These are phyloP conservation scores for Plenodomus biglobosus DNA, from an alignment of 2,329 filamentous ascomycete species.

Conservation along the genomic window DNA sequence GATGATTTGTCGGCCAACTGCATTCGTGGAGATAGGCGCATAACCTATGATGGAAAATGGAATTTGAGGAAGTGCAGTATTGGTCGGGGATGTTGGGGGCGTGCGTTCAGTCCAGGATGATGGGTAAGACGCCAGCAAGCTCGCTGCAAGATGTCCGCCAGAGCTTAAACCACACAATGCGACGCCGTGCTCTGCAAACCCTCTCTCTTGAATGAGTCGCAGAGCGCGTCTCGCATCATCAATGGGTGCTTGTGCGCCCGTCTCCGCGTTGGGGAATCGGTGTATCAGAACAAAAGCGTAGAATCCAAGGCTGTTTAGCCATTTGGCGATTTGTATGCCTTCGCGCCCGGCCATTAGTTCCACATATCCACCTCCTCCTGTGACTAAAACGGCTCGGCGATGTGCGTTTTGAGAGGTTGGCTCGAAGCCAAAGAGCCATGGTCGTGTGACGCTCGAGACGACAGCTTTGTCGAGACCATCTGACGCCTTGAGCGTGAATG, in stretches of 20 bases:
- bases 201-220: slow-evolving; percentile 7
- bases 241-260: slow-evolving; percentile 14
- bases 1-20: slow-evolving; percentile 17
- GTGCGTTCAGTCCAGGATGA: slow-evolving; percentile 5
- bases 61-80: slow-evolving; percentile 1
- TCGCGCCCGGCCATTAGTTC: slow-evolving; percentile 24
- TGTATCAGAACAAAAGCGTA: slow-evolving; percentile 22
- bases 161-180: slow-evolving; percentile 20
- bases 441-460: slow-evolving; percentile 13
- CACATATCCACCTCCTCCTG: slow-evolving; percentile 22
- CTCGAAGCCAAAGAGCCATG: slow-evolving; percentile 19
- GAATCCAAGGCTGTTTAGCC: slow-evolving; percentile 19
- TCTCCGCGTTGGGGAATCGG: slow-evolving; percentile 17
- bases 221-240: slow-evolving; percentile 18
- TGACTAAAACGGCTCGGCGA: slow-evolving; percentile 11
- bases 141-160: slow-evolving; percentile 22
- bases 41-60: slow-evolving; percentile 23
- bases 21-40: slow-evolving; percentile 23
- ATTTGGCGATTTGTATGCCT: slow-evolving; percentile 19
- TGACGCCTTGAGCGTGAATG: slow-evolving; percentile 6
- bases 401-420: slow-evolving; percentile 1
- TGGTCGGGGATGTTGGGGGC: not conserved
- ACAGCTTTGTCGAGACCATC: slow-evolving; percentile 12
- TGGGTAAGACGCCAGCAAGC: slow-evolving; percentile 15
- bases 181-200: not conserved